Evolutionary conservation across 2,329 filamentous ascomycete species (phyloP).

Genomic region (Penicillium corylophilum): DNA sequence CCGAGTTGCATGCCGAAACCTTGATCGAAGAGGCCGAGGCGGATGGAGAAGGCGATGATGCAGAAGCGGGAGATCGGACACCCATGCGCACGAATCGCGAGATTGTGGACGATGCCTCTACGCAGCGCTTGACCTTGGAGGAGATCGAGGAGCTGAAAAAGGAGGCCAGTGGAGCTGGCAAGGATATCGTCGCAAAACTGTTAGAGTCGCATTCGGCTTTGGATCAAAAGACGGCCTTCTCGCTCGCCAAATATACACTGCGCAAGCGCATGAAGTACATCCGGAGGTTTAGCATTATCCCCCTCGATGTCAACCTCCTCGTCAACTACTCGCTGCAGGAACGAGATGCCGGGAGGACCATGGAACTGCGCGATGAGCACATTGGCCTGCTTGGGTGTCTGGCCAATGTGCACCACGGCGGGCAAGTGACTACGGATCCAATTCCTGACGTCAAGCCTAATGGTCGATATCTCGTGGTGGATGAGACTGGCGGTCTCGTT

Average conservation of each 20-base stretch:
- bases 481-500: slow-evolving; percentile 81
- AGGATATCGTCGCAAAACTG: slow-evolving; percentile 89
- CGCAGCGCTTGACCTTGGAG: slow-evolving; percentile 72
- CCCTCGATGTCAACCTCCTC: slow-evolving; percentile 74
- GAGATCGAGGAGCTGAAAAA: slow-evolving; percentile 72
- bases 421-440: slow-evolving; percentile 30
- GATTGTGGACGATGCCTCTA: slow-evolving; percentile 61
- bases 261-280: slow-evolving; percentile 94
- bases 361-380: slow-evolving; percentile 84
- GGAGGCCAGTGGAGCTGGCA: slow-evolving; percentile 73
- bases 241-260: slow-evolving; percentile 91
- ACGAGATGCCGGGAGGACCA: slow-evolving; percentile 73
- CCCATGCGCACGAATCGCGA: slow-evolving; percentile 63
- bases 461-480: slow-evolving; percentile 76
- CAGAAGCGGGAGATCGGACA: slow-evolving; percentile 37
- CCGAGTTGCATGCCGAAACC: slow-evolving; percentile 77
- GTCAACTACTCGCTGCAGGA: slow-evolving; percentile 76
- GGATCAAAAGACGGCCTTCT: slow-evolving; percentile 92
- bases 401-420: slow-evolving; percentile 82
- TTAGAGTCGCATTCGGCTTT: slow-evolving; percentile 84
- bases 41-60: slow-evolving; percentile 39
- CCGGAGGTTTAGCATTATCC: slow-evolving; percentile 78
- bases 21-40: slow-evolving; percentile 55
- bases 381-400: slow-evolving; percentile 80
- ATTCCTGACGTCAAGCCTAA: slow-evolving; percentile 38